Conservation (phyloP, 441 rosid genomes). For the Hypseocharis bilobata region DNA sequence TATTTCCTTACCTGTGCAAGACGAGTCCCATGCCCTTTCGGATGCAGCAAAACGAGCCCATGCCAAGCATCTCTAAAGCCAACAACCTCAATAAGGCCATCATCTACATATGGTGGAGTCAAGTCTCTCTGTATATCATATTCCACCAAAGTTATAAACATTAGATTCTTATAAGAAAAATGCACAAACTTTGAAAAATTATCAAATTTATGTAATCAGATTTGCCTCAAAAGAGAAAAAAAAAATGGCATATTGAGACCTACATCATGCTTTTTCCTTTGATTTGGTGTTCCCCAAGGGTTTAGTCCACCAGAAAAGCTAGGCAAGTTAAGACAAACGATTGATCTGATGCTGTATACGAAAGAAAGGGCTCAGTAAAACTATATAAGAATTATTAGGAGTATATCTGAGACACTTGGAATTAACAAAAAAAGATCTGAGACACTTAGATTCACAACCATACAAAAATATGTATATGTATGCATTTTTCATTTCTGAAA, state of each 20-base stretch:
- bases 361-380: neutral
- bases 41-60: conserved; percentile 73
- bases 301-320: conserved; percentile 91
- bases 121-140: conserved; percentile 48
- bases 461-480: neutral
- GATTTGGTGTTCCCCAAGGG: conserved; percentile 79
- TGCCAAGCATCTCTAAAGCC: conserved; percentile 99
- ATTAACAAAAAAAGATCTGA: too few species aligned
- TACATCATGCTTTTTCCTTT: conserved; percentile 51
- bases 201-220: neutral
- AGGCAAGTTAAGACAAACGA: conserved; percentile 82
- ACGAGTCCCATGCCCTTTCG: conserved; percentile 88
- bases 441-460: neutral
- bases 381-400: neutral
- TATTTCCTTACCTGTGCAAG: conserved; percentile 58
- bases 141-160: neutral
- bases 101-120: conserved; percentile 83
- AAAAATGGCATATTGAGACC: conserved; percentile 16
- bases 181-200: neutral
- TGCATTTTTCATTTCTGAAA: neutral
- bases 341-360: conserved; percentile 67
- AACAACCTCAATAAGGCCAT: conserved; percentile 76
- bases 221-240: neutral
- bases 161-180: neutral
- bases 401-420: neutral